phyloP scores from a whole-genome alignment of 208 protist species.

The Leishmania gerbilli region DNA sequence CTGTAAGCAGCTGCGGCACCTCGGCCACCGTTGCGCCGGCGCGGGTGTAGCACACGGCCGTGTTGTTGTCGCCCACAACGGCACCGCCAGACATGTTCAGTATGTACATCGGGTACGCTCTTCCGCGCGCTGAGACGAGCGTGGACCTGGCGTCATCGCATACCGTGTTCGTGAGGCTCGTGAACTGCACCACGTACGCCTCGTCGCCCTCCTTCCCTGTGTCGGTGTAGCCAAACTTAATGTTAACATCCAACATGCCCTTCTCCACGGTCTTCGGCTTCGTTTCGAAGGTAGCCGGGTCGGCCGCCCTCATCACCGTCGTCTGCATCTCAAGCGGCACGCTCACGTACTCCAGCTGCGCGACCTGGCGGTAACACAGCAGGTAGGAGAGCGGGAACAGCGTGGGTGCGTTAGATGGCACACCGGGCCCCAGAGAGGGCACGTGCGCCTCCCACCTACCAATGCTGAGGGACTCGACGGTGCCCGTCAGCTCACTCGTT shows the following conservation, averaged over 20 bases:
- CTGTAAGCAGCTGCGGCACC: constrained; percentile 72
- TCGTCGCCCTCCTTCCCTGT: constrained; percentile 45
- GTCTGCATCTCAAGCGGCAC: constrained; percentile 44
- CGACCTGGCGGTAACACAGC: constrained; percentile 75
- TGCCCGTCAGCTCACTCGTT: constrained; percentile 29
- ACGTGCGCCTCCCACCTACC: constrained; percentile 67
- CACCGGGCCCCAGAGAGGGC: constrained; percentile 79
- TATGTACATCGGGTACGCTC: constrained; percentile 56
- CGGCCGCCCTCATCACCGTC: constrained; percentile 31
- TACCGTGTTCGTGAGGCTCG: constrained; percentile 60
- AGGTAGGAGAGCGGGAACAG: constrained; percentile 75
- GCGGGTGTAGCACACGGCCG: constrained; percentile 82
- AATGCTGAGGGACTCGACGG: constrained; percentile 9
- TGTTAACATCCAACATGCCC: constrained; percentile 58
- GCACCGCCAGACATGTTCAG: constrained; percentile 57
- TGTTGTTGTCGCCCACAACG: constrained; percentile 27
- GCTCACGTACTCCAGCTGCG: constrained; percentile 77
- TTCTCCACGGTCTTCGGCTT: constrained; percentile 42
- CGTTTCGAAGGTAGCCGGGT: constrained; percentile 65
- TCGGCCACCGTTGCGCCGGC: constrained; percentile 75
- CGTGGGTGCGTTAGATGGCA: constrained; percentile 22
- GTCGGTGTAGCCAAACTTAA: constrained; percentile 55
- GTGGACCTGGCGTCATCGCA: constrained; percentile 57
- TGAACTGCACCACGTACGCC: constrained; percentile 79
- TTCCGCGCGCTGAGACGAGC: constrained; percentile 29